phyloP scores from a whole-genome alignment of 75 land plant genomes.

The Pinus tabuliformis region DNA sequence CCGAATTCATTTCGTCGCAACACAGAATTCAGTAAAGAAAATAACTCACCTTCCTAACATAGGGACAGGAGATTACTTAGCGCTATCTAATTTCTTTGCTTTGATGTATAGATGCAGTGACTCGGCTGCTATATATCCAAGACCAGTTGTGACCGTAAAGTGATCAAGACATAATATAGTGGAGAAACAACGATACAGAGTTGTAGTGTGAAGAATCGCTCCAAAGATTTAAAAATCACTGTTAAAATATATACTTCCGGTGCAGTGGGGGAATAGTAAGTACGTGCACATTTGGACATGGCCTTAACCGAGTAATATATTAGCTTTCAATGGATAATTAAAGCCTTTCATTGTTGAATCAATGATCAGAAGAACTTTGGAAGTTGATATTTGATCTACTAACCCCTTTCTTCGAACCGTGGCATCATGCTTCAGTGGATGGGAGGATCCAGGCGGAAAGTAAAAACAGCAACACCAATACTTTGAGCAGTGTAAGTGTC shows the following conservation, averaged over 20 bases:
- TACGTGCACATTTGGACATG: neutral
- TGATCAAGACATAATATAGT: too few species aligned
- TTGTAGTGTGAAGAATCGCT: too few species aligned
- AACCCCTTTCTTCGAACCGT: neutral
- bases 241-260: neutral
- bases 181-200: too few species aligned
- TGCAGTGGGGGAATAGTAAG: neutral
- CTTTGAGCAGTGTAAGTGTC: constrained; percentile 7
- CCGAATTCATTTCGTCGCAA: too few species aligned
- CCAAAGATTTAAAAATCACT: too few species aligned
- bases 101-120: too few species aligned
- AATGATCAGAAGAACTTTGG: neutral
- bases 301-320: neutral
- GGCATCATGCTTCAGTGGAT: constrained; percentile 7
- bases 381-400: neutral
- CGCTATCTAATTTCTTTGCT: too few species aligned
- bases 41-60: too few species aligned
- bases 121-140: too few species aligned
- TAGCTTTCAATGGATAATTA: neutral
- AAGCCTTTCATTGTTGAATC: neutral
- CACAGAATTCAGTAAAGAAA: too few species aligned
- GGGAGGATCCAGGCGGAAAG: constrained; percentile 8
- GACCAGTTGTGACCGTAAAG: too few species aligned
- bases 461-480: constrained; percentile 8
- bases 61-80: too few species aligned